Evolutionary conservation across 768 basidiomycete genomes (phyloP).

Genomic region (Phlebiopsis gigantea): DNA sequence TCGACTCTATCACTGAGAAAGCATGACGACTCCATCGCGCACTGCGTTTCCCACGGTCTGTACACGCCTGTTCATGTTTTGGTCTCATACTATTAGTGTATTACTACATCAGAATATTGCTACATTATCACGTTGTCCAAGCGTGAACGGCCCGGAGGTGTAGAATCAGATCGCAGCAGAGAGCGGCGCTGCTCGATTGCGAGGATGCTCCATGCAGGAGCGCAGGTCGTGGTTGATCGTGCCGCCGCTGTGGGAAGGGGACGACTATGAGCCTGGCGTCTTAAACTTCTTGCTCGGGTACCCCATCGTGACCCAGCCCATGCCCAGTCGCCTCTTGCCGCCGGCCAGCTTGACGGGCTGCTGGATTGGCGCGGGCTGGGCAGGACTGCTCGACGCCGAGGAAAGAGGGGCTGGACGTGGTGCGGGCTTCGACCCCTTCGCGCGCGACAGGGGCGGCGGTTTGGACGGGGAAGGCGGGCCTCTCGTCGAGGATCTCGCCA

Average conservation of each 20-base stretch:
- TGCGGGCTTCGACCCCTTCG: neutral
- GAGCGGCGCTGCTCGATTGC: no score
- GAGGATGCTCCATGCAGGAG: no score
- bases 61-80: neutral
- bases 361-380: neutral
- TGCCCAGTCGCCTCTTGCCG: slow-evolving; percentile 55
- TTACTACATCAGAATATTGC: neutral
- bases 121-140: neutral
- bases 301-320: slow-evolving; percentile 45
- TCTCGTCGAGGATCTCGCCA: neutral
- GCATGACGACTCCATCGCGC: neutral
- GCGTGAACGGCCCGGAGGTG: neutral
- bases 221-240: no score
- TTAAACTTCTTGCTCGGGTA: slow-evolving; percentile 74
- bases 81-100: neutral
- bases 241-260: neutral
- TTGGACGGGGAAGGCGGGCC: neutral
- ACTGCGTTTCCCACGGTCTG: neutral
- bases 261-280: neutral
- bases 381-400: neutral
- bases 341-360: slow-evolving; percentile 17
- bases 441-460: no score
- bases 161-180: neutral
- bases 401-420: neutral
- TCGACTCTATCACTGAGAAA: slow-evolving; percentile 1